Conservation (phyloP, 257 asterid genomes). For the Mitragyna speciosa region DNA sequence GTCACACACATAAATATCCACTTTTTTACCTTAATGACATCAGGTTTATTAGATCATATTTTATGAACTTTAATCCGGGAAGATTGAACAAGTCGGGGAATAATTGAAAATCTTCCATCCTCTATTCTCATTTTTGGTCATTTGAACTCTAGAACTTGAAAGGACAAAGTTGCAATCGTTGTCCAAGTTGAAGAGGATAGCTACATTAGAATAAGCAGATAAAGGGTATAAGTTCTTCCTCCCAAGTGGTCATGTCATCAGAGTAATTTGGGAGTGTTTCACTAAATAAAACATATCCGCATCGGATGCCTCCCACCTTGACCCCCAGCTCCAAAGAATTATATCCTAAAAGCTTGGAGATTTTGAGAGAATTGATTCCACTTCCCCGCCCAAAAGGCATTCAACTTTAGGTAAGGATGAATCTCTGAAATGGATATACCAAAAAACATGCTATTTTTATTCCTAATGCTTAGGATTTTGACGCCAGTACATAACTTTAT, state of each 20-base stretch:
- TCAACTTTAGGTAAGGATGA: conserved; percentile 9
- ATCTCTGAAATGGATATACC: neutral
- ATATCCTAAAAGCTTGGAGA: neutral
- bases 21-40: neutral
- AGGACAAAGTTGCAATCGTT: neutral
- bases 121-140: neutral
- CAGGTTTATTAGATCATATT: neutral
- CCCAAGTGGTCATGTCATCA: neutral
- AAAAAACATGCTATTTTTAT: conserved; percentile 3
- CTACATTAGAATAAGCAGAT: neutral
- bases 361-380: neutral
- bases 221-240: neutral
- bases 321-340: neutral
- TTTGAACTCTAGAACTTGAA: neutral
- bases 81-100: neutral
- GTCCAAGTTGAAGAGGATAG: neutral
- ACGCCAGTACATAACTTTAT: neutral
- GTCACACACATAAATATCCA: too few species aligned
- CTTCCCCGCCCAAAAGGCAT: neutral
- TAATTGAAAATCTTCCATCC: neutral
- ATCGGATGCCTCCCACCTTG: neutral
- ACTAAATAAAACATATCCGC: neutral
- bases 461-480: neutral
- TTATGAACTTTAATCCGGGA: neutral
- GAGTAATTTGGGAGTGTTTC: neutral